phyloP scores from a whole-genome alignment of 352 stramenopile genomes.

The Globisporangium parvum region DNA sequence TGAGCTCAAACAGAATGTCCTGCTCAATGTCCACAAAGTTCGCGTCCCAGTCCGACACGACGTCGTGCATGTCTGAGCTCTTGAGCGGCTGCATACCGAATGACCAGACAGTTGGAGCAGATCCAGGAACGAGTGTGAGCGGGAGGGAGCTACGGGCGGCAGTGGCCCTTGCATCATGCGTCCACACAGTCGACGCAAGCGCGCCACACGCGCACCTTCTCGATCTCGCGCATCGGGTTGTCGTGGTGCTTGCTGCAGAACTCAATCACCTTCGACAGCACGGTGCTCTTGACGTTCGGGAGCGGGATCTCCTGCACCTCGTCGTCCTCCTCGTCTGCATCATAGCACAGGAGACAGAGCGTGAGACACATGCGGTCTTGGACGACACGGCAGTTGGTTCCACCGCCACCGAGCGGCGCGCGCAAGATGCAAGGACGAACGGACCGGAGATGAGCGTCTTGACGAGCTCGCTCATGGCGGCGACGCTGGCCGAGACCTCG shows the following conservation, averaged over 20 bases:
- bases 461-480: constrained; percentile 96
- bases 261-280: constrained; percentile 97
- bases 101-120: background rate
- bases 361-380: background rate
- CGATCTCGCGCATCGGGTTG: constrained; percentile 98
- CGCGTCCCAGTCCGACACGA: constrained; percentile 99
- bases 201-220: constrained; percentile 78
- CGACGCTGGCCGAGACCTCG: constrained; percentile 90
- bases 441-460: constrained; percentile 96
- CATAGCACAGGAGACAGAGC: background rate
- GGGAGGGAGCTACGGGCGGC: background rate
- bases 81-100: constrained; percentile 91
- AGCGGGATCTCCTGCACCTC: constrained; percentile 96
- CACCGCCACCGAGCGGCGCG: too few species aligned
- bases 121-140: too few species aligned
- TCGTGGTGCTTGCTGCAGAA: constrained; percentile 95
- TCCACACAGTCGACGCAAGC: background rate
- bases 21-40: constrained; percentile 99
- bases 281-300: constrained; percentile 96
- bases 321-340: constrained; percentile 89
- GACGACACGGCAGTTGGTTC: too few species aligned
- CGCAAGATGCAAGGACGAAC: constrained; percentile 12
- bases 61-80: constrained; percentile 96
- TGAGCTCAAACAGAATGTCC: constrained; percentile 99
- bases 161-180: background rate